Percentiles rank a stretch among this genome's conserved stretches.
Evolutionary conservation across 257 asterid genomes (phyloP).

Genomic region (Primulina tabacum): DNA sequence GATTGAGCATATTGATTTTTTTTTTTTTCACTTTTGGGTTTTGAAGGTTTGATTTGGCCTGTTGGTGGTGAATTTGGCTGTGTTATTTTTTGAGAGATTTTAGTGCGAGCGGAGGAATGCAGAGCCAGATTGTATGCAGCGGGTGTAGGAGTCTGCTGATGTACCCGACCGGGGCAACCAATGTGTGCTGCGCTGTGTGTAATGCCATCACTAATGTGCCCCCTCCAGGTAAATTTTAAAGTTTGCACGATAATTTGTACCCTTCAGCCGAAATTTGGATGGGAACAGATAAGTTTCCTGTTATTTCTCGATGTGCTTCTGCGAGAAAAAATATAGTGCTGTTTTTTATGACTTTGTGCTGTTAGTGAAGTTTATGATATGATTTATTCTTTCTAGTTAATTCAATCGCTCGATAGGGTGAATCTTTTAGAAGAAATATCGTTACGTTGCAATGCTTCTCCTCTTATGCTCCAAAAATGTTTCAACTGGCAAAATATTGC

Average conservation of each 20-base stretch:
- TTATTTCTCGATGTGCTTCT: background rate
- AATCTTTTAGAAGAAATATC: constrained; percentile 10
- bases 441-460: background rate
- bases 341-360: background rate
- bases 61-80: constrained; percentile 3
- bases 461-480: background rate
- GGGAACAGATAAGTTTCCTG: background rate
- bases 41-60: background rate
- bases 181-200: constrained; percentile 89
- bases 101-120: constrained; percentile 51
- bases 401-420: background rate
- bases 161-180: constrained; percentile 84
- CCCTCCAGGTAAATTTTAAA: constrained; percentile 55
- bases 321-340: background rate
- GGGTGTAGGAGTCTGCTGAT: constrained; percentile 85
- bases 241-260: background rate
- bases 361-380: background rate
- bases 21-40: background rate
- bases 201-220: constrained; percentile 67
- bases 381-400: background rate
- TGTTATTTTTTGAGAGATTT: background rate
- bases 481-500: background rate
- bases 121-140: constrained; percentile 89
- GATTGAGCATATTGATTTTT: background rate
- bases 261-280: background rate